Evolutionary conservation across 73 alveolate species (phyloP), one percentile per base, ranked within the genome.

Genomic region (Paramecium sexaurelia): DNA sequence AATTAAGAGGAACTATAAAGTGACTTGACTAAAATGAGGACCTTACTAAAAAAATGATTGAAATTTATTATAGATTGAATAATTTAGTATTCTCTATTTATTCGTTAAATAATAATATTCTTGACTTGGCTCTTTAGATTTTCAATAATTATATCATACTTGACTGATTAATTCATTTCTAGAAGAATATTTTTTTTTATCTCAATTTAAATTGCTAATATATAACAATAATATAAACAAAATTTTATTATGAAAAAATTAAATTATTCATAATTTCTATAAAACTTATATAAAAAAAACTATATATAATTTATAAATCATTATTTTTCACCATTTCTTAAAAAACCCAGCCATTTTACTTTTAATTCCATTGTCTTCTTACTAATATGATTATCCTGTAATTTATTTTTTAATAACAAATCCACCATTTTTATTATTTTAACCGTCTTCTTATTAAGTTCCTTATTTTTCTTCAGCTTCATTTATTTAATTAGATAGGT

Each of bases 1-100:
- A 78, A 78, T 24, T 78, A 78, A 41, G 90, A 78, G 17, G 90
- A 78, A 29, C 73, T 78, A 3, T 24, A 78, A 20, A 78, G 55
- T 15, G 90, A 78, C n/a, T 33, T 78, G 7, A 22, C 6, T 22
- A 78, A 39, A 78, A 39, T 78, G 73, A 78, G 90, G 55, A 36
- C 55, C 22, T 78, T 41, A 45, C 67, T 51, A 51, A 51, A 51
- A 51, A 51, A 51, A 51, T 51, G 67, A 51, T 51, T 4, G 15
- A 17, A 51, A 51, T 51, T n/a, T 47, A 47, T 47, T 47, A 47
- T 47, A 47, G 61, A 47, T 47, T 47, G 26, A 3, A 10, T 13
- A 11, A n/a, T n/a, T 47, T 47, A 47, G 67, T 51, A 51, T 51
- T n/a, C 67, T 51, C 67, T 51, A 0, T 5, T 51, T n/a, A n/a